Conservation (phyloP, 2,329 filamentous ascomycete genomes). For the Talaromyces islandicus region DNA sequence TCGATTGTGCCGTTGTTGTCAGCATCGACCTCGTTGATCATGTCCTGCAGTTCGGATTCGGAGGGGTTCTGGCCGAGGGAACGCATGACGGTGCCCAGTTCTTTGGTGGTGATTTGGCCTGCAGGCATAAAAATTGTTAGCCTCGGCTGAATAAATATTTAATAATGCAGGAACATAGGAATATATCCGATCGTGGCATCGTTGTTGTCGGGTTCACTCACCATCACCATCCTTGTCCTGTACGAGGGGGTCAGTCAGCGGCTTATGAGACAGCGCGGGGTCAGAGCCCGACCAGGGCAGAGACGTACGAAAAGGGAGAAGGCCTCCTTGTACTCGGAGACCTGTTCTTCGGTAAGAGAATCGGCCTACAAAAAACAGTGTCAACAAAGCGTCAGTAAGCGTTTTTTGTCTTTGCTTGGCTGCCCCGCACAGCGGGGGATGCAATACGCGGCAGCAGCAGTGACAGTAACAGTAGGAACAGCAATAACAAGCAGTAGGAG, state of each 20-base stretch:
- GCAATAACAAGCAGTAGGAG: not conserved
- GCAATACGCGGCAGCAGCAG: slow-evolving; percentile 1
- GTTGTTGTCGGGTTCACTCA: slow-evolving; percentile 46
- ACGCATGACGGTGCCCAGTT: slow-evolving; percentile 84
- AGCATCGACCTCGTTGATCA: slow-evolving; percentile 91
- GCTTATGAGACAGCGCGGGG: slow-evolving; percentile 1
- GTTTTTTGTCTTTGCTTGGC: slow-evolving; percentile 3
- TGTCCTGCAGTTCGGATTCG: slow-evolving; percentile 84
- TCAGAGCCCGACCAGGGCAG: slow-evolving; percentile 7
- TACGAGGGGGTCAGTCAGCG: slow-evolving; percentile 15
- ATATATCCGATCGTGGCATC: not conserved
- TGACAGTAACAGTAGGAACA: not conserved
- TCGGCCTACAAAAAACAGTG: slow-evolving; percentile 67
- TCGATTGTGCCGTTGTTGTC: slow-evolving; percentile 92
- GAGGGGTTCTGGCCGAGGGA: slow-evolving; percentile 85
- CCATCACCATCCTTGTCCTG: slow-evolving; percentile 90
- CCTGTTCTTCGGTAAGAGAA: slow-evolving; percentile 98
- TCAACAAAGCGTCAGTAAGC: slow-evolving; percentile 19
- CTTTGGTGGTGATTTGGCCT: slow-evolving; percentile 91
- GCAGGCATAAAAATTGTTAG: slow-evolving; percentile 4
- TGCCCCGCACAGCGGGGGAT: slow-evolving; percentile 31
- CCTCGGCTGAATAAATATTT: not conserved
- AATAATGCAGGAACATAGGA: not conserved
- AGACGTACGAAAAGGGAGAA: slow-evolving; percentile 97
- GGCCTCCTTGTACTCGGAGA: slow-evolving; percentile 99